phyloP scores from a whole-genome alignment of 495 filamentous ascomycete species.

The Penicillium robsamsonii region DNA sequence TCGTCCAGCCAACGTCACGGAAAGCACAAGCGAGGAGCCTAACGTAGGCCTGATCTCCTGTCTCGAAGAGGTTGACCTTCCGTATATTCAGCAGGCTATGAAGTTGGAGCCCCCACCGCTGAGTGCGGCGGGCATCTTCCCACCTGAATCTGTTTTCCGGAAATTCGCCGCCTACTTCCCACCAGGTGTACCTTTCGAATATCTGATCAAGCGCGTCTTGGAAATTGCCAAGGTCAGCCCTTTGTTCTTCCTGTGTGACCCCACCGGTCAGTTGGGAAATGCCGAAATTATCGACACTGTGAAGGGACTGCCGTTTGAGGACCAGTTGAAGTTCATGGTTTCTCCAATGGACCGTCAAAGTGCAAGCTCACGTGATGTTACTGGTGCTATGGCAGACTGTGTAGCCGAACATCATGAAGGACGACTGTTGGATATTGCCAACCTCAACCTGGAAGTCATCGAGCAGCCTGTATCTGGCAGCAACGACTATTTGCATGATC shows the following conservation, averaged over 20 bases:
- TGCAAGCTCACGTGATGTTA: slow-evolving; percentile 29
- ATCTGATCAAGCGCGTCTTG: slow-evolving; percentile 68
- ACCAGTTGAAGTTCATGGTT: slow-evolving; percentile 72
- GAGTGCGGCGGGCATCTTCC: slow-evolving; percentile 69
- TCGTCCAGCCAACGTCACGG: slow-evolving; percentile 59
- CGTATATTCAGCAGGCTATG: slow-evolving; percentile 61
- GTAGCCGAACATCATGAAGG: slow-evolving; percentile 64
- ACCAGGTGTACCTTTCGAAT: slow-evolving; percentile 68
- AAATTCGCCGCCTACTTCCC: slow-evolving; percentile 78
- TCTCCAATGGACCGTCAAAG: slow-evolving; percentile 53
- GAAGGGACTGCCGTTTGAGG: slow-evolving; percentile 59
- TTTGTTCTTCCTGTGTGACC: slow-evolving; percentile 70
- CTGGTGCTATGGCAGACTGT: slow-evolving; percentile 61
- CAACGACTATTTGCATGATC: slow-evolving; percentile 54
- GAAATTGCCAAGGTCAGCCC: slow-evolving; percentile 59
- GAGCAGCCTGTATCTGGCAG: slow-evolving; percentile 46
- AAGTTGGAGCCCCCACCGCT: slow-evolving; percentile 60
- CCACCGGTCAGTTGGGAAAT: slow-evolving; percentile 56
- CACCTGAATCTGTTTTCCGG: slow-evolving; percentile 62
- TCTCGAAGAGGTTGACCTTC: slow-evolving; percentile 68
- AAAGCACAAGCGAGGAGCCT: slow-evolving; percentile 24
- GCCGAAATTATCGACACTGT: slow-evolving; percentile 69
- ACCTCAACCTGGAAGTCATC: slow-evolving; percentile 66
- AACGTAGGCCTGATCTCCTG: slow-evolving; percentile 77
- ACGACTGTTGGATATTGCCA: slow-evolving; percentile 60